A percentile compares a stretch with the other conserved stretches of the same genome.
These are phyloP conservation scores for Phyllachora maydis DNA, from an alignment of 2,329 filamentous ascomycete genomes.

Conservation along the genomic window DNA sequence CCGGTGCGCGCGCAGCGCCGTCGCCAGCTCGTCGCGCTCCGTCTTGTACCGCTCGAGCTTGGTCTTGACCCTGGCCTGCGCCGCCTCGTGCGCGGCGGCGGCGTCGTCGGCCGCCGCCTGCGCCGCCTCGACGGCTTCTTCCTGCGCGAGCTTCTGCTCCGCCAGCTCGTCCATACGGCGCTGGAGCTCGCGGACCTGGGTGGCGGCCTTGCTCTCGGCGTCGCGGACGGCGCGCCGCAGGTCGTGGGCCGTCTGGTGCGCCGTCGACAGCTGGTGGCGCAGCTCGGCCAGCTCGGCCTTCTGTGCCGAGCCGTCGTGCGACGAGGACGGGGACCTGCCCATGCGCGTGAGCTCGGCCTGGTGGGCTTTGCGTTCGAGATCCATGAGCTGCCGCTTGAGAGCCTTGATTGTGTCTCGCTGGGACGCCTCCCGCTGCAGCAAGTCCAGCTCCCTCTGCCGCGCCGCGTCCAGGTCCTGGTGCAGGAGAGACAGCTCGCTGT, in stretches of 20 bases:
- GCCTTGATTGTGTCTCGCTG: constrained; percentile 41
- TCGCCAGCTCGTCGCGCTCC: constrained; percentile 19
- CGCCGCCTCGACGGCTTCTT: constrained; percentile 35
- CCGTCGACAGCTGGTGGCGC: constrained; percentile 36
- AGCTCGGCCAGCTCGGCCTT: constrained; percentile 37
- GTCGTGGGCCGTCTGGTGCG: constrained; percentile 38
- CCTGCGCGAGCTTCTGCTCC: constrained; percentile 34
- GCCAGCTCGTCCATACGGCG: constrained; percentile 33
- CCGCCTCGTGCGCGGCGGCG: constrained; percentile 18
- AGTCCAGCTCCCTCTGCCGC: constrained; percentile 43
- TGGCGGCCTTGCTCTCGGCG: constrained; percentile 22
- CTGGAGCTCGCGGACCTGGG: constrained; percentile 25
- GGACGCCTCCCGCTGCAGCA: constrained; percentile 41
- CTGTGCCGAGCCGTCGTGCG: constrained; percentile 25
- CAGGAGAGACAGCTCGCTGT: constrained; percentile 35
- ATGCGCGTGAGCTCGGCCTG: constrained; percentile 36
- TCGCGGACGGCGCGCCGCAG: constrained; percentile 26
- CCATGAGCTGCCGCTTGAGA: constrained; percentile 42
- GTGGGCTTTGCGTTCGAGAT: constrained; percentile 47
- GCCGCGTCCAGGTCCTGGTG: constrained; percentile 41
- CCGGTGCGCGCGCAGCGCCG: constrained; percentile 12
- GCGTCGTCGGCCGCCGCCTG: constrained; percentile 28
- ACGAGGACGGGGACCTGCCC: constrained; percentile 21
- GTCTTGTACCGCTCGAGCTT: constrained; percentile 29
- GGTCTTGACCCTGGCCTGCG: constrained; percentile 20